Evolutionary conservation across 2,329 filamentous ascomycete species (phyloP), one percentile per base, ranked within the genome.

Genomic region (Neofusicoccum cordaticola): DNA sequence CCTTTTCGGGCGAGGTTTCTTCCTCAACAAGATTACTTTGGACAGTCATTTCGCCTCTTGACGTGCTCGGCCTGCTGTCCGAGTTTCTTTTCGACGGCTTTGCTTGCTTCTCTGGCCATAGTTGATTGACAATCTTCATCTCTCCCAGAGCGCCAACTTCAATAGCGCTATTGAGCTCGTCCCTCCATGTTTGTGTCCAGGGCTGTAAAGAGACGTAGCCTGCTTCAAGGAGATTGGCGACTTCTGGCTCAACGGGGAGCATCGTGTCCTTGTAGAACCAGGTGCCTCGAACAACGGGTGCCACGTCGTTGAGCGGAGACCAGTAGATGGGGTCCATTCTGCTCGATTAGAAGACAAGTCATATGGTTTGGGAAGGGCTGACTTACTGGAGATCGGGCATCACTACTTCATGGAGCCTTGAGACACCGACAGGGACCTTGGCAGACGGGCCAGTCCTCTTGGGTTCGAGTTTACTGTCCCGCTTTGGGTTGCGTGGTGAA

Each of bases 201-300:
- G 92, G 92, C 62, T 88, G 88, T 58, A 98, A 81, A 71, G 96
- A 92, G 64, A 90, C 82, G 73, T 96, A 99, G 5, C 94, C 93
- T n/a, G 88, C 85, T 75, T 99, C 95, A 1, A 99, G 83, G 75
- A 93, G 92, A 71, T 98, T 99, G 8, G 95, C 93, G 39, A 97
- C 89, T 15, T 87, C 81, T 0, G 92, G 86, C 67, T 96, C 92
- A 5, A 99, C 86, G 0, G 95, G 95, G 65, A 91, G 82, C 93
- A 98, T 97, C 0, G 90, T 94, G 73, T 97, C 93, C 79, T 90
- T 90, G 77, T 98, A 98, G 75, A 99, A 99, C 95, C 95, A 99
- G 0, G 94, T 98, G 0, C 91, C 93, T 68, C 95, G 85, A 65
- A 90, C 84, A 1, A 98, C 93, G 41, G 88, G 83, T 6, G 92